Evolutionary conservation across 495 filamentous ascomycete species (phyloP).

Genomic region (Immersiella caudata): DNA sequence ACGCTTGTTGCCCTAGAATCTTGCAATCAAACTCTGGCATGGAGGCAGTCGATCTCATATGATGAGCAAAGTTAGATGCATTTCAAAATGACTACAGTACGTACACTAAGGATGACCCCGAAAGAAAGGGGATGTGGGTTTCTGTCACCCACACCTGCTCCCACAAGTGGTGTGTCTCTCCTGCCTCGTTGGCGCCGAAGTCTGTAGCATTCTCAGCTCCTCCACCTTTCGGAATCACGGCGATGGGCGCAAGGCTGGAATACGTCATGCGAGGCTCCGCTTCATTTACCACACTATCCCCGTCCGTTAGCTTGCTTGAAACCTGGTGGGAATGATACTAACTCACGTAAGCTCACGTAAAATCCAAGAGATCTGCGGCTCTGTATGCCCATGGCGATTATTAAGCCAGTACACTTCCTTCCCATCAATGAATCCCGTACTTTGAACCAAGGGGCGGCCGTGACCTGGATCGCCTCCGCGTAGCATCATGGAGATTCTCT

Average conservation of each 20-base stretch:
- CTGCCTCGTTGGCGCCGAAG: neutral
- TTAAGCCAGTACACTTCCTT: neutral
- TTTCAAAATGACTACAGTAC: too few species aligned
- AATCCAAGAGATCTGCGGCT: neutral
- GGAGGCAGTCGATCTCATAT: too few species aligned
- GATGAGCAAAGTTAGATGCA: too few species aligned
- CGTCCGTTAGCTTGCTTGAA: neutral
- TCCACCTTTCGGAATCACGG: neutral
- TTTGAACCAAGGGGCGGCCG: neutral
- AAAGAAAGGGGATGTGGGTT: too few species aligned
- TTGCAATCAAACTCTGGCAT: too few species aligned
- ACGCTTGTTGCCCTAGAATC: too few species aligned
- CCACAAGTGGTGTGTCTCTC: neutral
- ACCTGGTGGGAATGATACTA: too few species aligned
- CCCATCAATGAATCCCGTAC: neutral
- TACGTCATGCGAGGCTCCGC: neutral
- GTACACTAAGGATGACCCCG: too few species aligned
- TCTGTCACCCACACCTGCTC: too few species aligned
- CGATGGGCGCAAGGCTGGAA: neutral
- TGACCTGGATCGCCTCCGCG: neutral
- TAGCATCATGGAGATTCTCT: too few species aligned
- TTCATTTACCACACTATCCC: neutral
- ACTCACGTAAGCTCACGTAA: too few species aligned
- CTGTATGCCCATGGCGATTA: neutral
- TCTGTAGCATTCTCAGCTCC: neutral